A percentile compares a stretch with the other conserved stretches of the same genome.
Conservation (phyloP, 305 asterid species). For the Rubia tinctorum region DNA sequence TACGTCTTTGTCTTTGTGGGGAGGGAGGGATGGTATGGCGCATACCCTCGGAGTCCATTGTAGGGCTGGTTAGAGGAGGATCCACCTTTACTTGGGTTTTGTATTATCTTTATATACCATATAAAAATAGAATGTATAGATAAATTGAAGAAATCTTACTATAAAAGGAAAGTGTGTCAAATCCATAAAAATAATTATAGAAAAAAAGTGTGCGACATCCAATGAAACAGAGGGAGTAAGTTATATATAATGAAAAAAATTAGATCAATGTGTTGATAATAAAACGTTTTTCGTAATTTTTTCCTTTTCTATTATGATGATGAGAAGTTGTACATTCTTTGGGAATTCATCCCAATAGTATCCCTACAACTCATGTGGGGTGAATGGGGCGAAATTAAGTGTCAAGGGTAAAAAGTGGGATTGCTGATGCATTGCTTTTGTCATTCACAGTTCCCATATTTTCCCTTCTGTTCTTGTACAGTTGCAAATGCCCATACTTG, state of each 20-base stretch:
- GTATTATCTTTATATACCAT: no score
- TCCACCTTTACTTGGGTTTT: no score
- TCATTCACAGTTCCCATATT: background rate
- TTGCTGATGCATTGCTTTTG: slow-evolving; percentile 6
- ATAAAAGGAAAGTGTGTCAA: no score
- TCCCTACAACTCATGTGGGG: background rate
- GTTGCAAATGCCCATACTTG: background rate
- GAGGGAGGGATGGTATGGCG: slow-evolving; percentile 11
- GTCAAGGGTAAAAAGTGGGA: slow-evolving; percentile 10
- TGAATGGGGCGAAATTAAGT: background rate
- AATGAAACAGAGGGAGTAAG: no score
- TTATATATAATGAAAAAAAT: no score
- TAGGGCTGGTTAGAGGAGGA: no score
- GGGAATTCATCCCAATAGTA: background rate
- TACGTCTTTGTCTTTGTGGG: slow-evolving; percentile 1
- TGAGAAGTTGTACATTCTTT: background rate
- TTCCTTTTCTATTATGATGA: background rate
- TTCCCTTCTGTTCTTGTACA: background rate
- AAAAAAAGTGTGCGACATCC: no score
- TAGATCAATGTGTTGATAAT: background rate
- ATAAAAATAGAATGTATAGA: background rate
- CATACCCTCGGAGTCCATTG: slow-evolving; percentile 12
- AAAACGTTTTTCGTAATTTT: no score
- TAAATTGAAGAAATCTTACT: no score
- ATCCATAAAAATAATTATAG: no score